A percentile compares a stretch with the other conserved stretches of the same genome.
Conservation (phyloP, 192 early-diverging fungal species). For the Entrophospora sp. region DNA sequence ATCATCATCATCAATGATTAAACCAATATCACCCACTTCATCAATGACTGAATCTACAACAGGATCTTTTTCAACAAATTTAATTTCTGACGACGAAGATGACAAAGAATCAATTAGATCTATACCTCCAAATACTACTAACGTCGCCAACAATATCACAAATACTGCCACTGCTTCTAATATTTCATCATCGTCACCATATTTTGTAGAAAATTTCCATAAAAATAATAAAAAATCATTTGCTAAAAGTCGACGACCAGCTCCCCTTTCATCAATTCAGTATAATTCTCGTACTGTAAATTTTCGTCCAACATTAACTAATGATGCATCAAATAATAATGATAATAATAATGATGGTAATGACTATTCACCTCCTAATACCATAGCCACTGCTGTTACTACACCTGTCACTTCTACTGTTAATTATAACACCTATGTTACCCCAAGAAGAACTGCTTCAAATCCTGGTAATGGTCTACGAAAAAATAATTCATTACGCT, state of each 20-base stretch:
- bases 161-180: background rate
- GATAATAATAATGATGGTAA: too few relatives aligned
- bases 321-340: too few relatives aligned
- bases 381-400: background rate
- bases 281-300: conserved; percentile 9
- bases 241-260: background rate
- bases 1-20: background rate
- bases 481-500: background rate
- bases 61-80: background rate
- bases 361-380: background rate
- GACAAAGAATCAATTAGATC: conserved; percentile 2
- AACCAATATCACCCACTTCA: background rate
- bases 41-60: background rate
- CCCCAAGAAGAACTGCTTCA: conserved; percentile 14
- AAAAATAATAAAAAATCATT: conserved; percentile 2
- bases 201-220: conserved; percentile 2
- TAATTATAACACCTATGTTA: background rate
- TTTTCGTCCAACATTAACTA: too few relatives aligned
- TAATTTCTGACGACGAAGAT: background rate
- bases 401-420: background rate
- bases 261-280: conserved; percentile 10
- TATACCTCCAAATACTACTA: background rate
- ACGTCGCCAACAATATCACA: too few relatives aligned
- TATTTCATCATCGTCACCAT: background rate
- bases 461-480: conserved; percentile 1